Evolutionary conservation across 441 rosid species (phyloP).

Genomic region (Dalechampia spathulata): DNA sequence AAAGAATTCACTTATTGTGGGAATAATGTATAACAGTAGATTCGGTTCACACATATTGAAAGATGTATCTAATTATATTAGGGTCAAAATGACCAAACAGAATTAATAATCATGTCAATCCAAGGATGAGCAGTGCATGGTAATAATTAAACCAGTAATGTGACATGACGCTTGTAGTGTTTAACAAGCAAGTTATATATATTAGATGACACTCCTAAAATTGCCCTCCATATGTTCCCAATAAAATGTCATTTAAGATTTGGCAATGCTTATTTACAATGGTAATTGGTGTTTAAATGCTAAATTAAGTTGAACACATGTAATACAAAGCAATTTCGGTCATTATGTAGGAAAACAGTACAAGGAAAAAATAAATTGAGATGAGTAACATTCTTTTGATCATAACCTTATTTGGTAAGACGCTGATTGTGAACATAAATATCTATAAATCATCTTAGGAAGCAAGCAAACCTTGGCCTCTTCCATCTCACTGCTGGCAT

Average conservation of each 20-base stretch:
- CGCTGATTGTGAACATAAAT: not conserved
- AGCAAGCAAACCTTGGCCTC: slow-evolving; percentile 82
- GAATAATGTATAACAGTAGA: not conserved
- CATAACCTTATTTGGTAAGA: slow-evolving; percentile 3
- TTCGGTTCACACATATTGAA: not conserved
- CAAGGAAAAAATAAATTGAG: not conserved
- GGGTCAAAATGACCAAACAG: not conserved
- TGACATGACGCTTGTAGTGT: not conserved
- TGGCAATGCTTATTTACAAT: not conserved
- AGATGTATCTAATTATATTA: not conserved
- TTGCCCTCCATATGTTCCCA: not conserved
- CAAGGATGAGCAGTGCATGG: not conserved
- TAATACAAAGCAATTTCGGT: not conserved
- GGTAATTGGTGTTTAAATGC: not conserved
- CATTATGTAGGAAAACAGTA: not conserved
- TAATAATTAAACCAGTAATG: not conserved
- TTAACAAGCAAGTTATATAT: not conserved
- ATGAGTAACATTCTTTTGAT: not conserved
- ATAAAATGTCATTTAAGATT: slow-evolving; percentile 1
- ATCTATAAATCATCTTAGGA: slow-evolving; percentile 4
- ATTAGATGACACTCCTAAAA: not conserved
- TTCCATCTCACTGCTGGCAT: slow-evolving; percentile 95
- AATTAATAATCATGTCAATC: not conserved
- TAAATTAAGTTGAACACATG: slow-evolving; percentile 2
- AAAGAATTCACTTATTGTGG: slow-evolving; percentile 1